phyloP scores from a whole-genome alignment of 164 flowering plant genomes.

The Chimonanthus praecox region DNA sequence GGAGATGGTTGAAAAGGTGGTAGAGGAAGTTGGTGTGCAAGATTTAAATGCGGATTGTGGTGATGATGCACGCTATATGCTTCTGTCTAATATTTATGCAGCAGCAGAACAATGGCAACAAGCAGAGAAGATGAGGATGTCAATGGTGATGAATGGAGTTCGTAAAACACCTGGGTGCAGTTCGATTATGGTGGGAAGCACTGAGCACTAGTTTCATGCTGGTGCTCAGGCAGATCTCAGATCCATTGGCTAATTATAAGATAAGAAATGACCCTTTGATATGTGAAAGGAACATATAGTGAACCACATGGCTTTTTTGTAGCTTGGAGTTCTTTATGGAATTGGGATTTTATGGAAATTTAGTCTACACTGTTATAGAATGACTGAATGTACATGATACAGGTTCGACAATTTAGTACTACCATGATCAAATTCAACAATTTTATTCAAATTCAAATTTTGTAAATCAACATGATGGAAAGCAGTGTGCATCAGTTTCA shows the following conservation, averaged over 20 bases:
- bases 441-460: too few relatives aligned
- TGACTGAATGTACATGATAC: too few relatives aligned
- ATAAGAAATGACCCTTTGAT: background rate
- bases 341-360: background rate
- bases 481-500: constrained; percentile 11
- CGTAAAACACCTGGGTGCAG: constrained; percentile 47
- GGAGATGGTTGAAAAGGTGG: constrained; percentile 35
- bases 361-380: background rate
- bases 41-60: constrained; percentile 8
- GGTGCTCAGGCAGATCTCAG: constrained; percentile 3
- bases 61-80: constrained; percentile 38
- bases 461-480: constrained; percentile 5
- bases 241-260: background rate
- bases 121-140: constrained; percentile 48
- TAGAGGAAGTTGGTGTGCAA: constrained; percentile 23
- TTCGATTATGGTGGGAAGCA: constrained; percentile 21
- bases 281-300: background rate
- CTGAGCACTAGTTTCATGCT: constrained; percentile 12
- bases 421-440: too few relatives aligned
- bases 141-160: constrained; percentile 31
- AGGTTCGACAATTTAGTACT: too few relatives aligned
- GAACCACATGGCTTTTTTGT: background rate
- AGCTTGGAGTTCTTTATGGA: background rate
- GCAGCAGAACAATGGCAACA: constrained; percentile 64
- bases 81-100: constrained; percentile 65